Base-by-base conservation (phyloP, 2,329 filamentous ascomycete species). In the Hansfordia pulvinata region DNA sequence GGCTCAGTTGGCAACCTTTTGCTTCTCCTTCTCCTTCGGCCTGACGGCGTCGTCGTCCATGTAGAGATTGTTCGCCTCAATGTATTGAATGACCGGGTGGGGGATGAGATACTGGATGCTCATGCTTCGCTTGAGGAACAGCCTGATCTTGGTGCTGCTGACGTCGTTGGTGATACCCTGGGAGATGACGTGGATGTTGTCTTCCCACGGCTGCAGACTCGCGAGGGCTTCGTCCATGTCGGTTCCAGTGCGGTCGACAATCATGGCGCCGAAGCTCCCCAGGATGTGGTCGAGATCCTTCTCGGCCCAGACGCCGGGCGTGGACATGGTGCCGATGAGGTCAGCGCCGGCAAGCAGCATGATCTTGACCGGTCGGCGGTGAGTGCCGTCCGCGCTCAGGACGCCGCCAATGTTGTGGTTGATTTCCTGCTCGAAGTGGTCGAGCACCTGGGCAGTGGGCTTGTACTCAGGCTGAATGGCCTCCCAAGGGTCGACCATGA, bases 401-500 rank as follows among this genome's bases (percentile, higher is more conserved):
- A 90, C 70, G 6, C 86, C 86, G 20, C 78, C 76, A 17, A 76
- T 60, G 23, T 83, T 69, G 14, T 70, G 67, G 48, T 94, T 93
- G 47, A 94, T 82, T 50, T 94, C 84, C 46, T 88, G 59, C 38
- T 92, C 76, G 42, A 94, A 90, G 53, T 94, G 88, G 45, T 93
- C 84, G 25, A 94, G 62, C 20, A 93, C 86, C 40, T 79, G 70
- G 20, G 86, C 88, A 1, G 88, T 96, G 10, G 85, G 84, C 35
- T 84, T 76, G 48, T 93, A 96, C 38, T 80, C 67, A 43, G 76
- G 70, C 54, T 92, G 75, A 41, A 79, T 61, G n/a, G 83, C 80
- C 60, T 93, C 86, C 77, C 81, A 92, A 0, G 80, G 74, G 47
- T 93, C 84, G 23, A 90, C 81, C 73, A 84, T 84, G 33, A 92